Percentiles rank a stretch among this genome's conserved stretches.
These are phyloP conservation scores for Suhomyces prunicola DNA, from an alignment of 805 yeast genomes.

Conservation along the genomic window DNA sequence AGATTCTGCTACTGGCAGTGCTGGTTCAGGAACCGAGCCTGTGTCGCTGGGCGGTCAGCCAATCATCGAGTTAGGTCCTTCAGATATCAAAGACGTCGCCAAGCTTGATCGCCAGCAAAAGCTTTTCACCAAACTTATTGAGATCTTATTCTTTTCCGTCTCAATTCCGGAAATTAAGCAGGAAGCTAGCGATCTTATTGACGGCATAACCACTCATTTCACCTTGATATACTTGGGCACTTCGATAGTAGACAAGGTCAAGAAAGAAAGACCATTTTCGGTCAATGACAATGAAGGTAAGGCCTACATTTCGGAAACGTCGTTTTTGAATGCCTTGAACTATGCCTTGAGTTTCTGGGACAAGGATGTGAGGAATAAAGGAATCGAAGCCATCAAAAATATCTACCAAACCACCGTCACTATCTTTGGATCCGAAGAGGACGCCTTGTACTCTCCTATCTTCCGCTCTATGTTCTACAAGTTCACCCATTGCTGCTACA, in stretches of 20 bases:
- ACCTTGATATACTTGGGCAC: slow-evolving; percentile 74
- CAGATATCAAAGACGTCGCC: slow-evolving; percentile 44
- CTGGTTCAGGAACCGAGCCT: background rate
- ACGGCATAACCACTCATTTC: slow-evolving; percentile 72
- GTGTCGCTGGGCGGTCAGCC: slow-evolving; percentile 9
- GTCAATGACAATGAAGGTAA: slow-evolving; percentile 79
- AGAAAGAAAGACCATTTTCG: slow-evolving; percentile 65
- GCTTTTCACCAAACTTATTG: slow-evolving; percentile 60
- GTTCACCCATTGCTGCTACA: slow-evolving; percentile 88
- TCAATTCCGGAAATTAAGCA: slow-evolving; percentile 69
- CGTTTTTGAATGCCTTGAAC: slow-evolving; percentile 70
- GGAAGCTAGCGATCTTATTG: slow-evolving; percentile 61
- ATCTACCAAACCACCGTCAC: slow-evolving; percentile 60
- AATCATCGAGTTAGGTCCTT: slow-evolving; percentile 33
- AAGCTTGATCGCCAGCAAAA: slow-evolving; percentile 61
- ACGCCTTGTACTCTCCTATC: slow-evolving; percentile 69
- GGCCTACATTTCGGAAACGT: slow-evolving; percentile 63
- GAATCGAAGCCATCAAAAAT: slow-evolving; percentile 59
- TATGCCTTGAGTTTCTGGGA: slow-evolving; percentile 79
- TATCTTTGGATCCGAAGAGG: slow-evolving; percentile 64
- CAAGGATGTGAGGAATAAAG: slow-evolving; percentile 65
- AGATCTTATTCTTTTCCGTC: slow-evolving; percentile 70
- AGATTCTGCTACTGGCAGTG: background rate
- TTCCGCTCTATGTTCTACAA: slow-evolving; percentile 73
- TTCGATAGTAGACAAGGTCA: slow-evolving; percentile 64